phyloP scores from a whole-genome alignment of 352 stramenopile species.

The Phytophthora macrochlamydospora region DNA sequence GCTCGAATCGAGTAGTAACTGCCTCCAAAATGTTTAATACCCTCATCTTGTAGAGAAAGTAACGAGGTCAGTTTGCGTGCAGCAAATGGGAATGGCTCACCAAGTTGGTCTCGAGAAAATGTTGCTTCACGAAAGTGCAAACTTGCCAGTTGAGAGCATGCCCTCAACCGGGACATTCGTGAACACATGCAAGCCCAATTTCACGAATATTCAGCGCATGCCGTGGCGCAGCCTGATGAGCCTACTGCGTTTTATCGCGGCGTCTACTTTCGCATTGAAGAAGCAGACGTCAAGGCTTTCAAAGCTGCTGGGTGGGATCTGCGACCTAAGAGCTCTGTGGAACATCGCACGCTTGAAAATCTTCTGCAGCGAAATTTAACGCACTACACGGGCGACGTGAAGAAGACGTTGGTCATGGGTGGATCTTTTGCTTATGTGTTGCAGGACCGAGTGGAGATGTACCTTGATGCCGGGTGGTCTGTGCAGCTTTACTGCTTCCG shows the following conservation, averaged over 20 bases:
- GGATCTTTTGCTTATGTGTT: neutral
- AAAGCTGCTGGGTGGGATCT: neutral
- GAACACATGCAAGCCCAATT: neutral
- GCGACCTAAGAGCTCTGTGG: no score
- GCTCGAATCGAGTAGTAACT: constrained; percentile 23
- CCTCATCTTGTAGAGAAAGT: constrained; percentile 5
- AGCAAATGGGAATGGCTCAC: constrained; percentile 11
- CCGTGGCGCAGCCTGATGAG: neutral
- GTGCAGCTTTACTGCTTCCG: constrained; percentile 13
- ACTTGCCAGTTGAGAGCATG: no score
- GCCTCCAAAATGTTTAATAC: constrained; percentile 13
- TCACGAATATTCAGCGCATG: neutral
- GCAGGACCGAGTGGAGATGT: no score
- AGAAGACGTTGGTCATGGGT: constrained; percentile 24
- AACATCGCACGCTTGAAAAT: no score
- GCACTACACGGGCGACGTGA: neutral
- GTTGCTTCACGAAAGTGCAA: neutral
- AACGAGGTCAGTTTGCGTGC: constrained; percentile 22
- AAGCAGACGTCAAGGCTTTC: constrained; percentile 24
- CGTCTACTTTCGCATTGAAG: constrained; percentile 21
- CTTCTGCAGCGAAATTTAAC: no score
- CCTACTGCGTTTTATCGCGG: constrained; percentile 15
- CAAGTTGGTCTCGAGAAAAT: neutral
- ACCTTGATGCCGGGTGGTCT: constrained; percentile 5
- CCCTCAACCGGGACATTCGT: no score